Conservation (phyloP, 306 rosid species). For the Quercus glauca region DNA sequence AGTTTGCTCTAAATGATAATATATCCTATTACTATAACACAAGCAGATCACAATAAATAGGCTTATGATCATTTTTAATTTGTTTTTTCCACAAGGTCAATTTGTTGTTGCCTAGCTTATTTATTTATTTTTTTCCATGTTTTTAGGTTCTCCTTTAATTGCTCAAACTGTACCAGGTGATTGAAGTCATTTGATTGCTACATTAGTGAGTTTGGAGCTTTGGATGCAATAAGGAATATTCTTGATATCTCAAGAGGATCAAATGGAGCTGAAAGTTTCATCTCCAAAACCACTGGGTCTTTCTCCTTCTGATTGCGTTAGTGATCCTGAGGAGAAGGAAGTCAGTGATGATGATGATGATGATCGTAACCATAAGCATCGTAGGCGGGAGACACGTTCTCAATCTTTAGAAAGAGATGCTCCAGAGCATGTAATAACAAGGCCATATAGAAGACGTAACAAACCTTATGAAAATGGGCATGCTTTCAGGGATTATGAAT, state of each 20-base stretch:
- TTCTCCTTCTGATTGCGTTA: slow-evolving; percentile 57
- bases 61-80: background rate
- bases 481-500: slow-evolving; percentile 69
- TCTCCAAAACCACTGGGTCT: slow-evolving; percentile 66
- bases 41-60: background rate
- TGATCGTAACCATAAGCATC: slow-evolving; percentile 94
- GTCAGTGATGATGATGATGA: slow-evolving; percentile 94
- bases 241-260: slow-evolving; percentile 28
- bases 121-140: background rate
- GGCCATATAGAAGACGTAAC: slow-evolving; percentile 76
- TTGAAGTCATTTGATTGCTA: slow-evolving; percentile 30
- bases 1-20: background rate
- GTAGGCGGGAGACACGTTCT: slow-evolving; percentile 70
- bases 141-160: slow-evolving; percentile 34
- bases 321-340: slow-evolving; percentile 95
- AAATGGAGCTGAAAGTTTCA: slow-evolving; percentile 73
- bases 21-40: background rate
- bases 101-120: background rate
- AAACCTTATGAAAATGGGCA: slow-evolving; percentile 68
- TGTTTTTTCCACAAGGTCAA: background rate
- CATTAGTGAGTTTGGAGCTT: slow-evolving; percentile 32
- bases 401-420: slow-evolving; percentile 81
- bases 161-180: slow-evolving; percentile 21
- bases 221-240: slow-evolving; percentile 24
- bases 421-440: slow-evolving; percentile 60